Conservation (phyloP, 2,329 filamentous ascomycete genomes). For the Sarocladium oryzae region DNA sequence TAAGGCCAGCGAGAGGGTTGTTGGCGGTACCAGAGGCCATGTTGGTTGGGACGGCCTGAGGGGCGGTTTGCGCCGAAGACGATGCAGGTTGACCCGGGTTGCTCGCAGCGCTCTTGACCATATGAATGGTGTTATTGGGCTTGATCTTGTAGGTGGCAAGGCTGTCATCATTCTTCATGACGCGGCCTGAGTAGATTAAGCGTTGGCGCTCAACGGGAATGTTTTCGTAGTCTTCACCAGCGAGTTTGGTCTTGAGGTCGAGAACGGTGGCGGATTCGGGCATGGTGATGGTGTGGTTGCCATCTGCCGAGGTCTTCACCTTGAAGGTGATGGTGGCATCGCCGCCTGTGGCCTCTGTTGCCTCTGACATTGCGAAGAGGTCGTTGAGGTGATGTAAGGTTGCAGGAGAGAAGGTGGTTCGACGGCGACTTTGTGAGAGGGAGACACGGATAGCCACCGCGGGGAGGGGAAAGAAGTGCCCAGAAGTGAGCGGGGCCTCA, state of each 20-base stretch:
- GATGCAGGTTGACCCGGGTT: conserved; percentile 50
- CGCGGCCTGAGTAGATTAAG: conserved; percentile 93
- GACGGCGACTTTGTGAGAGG: background rate
- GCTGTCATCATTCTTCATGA: conserved; percentile 90
- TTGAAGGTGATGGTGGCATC: conserved; percentile 79
- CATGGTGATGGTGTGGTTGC: conserved; percentile 77
- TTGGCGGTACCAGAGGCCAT: conserved; percentile 79
- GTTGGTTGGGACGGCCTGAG: conserved; percentile 56
- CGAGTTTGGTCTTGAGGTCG: conserved; percentile 86
- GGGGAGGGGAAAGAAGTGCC: conserved; percentile 2
- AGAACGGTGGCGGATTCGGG: conserved; percentile 67
- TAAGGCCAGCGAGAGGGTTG: conserved; percentile 84
- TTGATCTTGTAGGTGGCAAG: conserved; percentile 90
- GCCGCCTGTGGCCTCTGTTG: conserved; percentile 54
- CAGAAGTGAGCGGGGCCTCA: background rate
- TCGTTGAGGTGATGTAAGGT: background rate
- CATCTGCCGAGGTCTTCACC: conserved; percentile 93
- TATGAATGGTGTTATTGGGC: conserved; percentile 87
- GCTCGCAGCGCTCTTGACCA: conserved; percentile 94
- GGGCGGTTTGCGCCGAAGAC: conserved; percentile 33
- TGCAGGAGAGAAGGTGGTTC: background rate
- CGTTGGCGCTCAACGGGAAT: conserved; percentile 84
- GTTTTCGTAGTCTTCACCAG: conserved; percentile 74
- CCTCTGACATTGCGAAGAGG: conserved; percentile 54
- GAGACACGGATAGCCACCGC: conserved; percentile 7